These are phyloP conservation scores for Scleroderma citrinum DNA, from an alignment of 768 basidiomycete species.

Conservation along the genomic window DNA sequence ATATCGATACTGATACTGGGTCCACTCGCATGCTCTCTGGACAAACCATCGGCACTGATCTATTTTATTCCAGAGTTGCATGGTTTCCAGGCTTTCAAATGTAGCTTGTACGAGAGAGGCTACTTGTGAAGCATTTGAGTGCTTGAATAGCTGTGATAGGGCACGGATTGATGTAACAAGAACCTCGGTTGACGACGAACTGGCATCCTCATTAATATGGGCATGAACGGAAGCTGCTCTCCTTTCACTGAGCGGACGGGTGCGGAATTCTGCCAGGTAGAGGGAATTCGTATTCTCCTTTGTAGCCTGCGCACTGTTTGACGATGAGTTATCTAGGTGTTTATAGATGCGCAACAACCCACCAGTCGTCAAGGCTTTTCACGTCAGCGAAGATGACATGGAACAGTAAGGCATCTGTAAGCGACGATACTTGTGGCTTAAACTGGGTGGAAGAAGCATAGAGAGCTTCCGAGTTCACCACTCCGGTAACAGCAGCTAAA, in stretches of 20 bases:
- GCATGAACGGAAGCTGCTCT: slow-evolving; percentile 86
- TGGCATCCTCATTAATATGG: slow-evolving; percentile 84
- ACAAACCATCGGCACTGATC: slow-evolving; percentile 82
- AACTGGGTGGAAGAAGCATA: slow-evolving; percentile 71
- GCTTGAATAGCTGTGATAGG: slow-evolving; percentile 63
- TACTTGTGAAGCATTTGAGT: slow-evolving; percentile 73
- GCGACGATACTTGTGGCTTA: slow-evolving; percentile 58
- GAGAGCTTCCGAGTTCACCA: slow-evolving; percentile 78
- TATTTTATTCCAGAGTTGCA: slow-evolving; percentile 57
- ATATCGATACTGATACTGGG: slow-evolving; percentile 90
- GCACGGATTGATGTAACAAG: slow-evolving; percentile 68
- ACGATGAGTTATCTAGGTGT: neutral
- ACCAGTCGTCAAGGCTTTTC: slow-evolving; percentile 64
- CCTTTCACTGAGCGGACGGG: slow-evolving; percentile 70
- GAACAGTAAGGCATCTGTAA: slow-evolving; percentile 66
- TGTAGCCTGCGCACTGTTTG: slow-evolving; percentile 48
- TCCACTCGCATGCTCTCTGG: slow-evolving; percentile 74
- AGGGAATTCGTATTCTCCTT: slow-evolving; percentile 69
- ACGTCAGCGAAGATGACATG: slow-evolving; percentile 62
- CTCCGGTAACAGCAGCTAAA: slow-evolving; percentile 74
- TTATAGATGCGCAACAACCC: slow-evolving; percentile 1
- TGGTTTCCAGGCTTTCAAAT: slow-evolving; percentile 60
- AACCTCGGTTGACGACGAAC: slow-evolving; percentile 70
- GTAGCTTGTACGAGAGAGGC: slow-evolving; percentile 65
- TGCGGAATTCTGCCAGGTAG: slow-evolving; percentile 80